A percentile compares a stretch with the other conserved stretches of the same genome.
Evolutionary conservation across 306 rosid species (phyloP).

Genomic region (Pachyrhizus erosus): DNA sequence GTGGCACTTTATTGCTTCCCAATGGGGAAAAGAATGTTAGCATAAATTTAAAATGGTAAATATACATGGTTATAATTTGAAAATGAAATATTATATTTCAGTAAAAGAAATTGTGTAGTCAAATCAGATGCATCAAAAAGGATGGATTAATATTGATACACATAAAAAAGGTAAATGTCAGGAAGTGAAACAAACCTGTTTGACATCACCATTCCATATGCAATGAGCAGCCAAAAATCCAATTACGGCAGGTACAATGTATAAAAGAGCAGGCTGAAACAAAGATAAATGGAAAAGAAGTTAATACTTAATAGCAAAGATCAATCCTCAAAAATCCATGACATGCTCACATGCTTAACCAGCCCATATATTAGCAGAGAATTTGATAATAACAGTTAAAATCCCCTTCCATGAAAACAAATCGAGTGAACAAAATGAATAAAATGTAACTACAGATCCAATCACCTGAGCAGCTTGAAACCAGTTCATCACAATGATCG

Average conservation of each 20-base stretch:
- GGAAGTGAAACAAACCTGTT: slow-evolving; percentile 63
- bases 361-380: slow-evolving; percentile 6
- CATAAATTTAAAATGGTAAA: background rate
- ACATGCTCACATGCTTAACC: slow-evolving; percentile 3
- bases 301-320: slow-evolving; percentile 25
- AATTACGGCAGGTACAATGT: slow-evolving; percentile 81
- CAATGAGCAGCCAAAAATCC: slow-evolving; percentile 86
- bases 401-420: background rate
- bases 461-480: slow-evolving; percentile 99
- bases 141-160: background rate
- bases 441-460: slow-evolving; percentile 33
- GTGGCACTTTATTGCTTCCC: background rate
- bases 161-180: slow-evolving; percentile 22
- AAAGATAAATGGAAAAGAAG: slow-evolving; percentile 5
- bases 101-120: background rate
- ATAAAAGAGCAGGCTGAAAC: slow-evolving; percentile 83
- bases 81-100: slow-evolving; percentile 1
- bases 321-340: background rate
- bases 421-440: background rate
- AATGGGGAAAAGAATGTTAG: background rate
- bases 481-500: slow-evolving; percentile 98
- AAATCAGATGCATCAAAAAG: background rate
- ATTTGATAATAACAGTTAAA: background rate
- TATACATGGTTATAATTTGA: background rate
- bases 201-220: slow-evolving; percentile 81